Conservation (phyloP, 352 stramenopile genomes). For the Globisporangium radiosum region DNA sequence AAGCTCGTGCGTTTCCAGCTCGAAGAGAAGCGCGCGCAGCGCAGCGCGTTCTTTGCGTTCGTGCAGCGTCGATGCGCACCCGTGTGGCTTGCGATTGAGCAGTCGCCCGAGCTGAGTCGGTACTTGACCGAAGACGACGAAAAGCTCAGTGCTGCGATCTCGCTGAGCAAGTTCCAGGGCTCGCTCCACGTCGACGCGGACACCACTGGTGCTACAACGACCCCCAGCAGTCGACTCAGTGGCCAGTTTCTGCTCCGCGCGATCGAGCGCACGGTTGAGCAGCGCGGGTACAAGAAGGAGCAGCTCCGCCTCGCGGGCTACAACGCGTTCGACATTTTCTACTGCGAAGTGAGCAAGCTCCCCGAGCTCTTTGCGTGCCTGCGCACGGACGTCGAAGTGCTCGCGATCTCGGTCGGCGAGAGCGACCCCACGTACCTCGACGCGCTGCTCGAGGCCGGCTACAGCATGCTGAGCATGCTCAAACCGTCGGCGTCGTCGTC, state of each 20-base stretch:
- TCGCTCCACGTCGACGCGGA: slow-evolving; percentile 31
- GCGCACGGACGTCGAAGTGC: slow-evolving; percentile 43
- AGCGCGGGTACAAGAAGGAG: slow-evolving; percentile 70
- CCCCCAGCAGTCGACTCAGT: slow-evolving; percentile 18
- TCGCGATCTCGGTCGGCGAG: slow-evolving; percentile 49
- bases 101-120: slow-evolving; percentile 41
- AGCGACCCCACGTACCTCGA: slow-evolving; percentile 55
- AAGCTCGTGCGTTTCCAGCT: slow-evolving; percentile 85
- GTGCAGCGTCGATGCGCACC: slow-evolving; percentile 48
- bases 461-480: slow-evolving; percentile 66
- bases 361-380: slow-evolving; percentile 56
- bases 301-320: slow-evolving; percentile 76
- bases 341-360: slow-evolving; percentile 81
- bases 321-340: slow-evolving; percentile 86
- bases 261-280: slow-evolving; percentile 66
- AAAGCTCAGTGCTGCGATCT: slow-evolving; percentile 67
- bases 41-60: slow-evolving; percentile 58
- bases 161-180: slow-evolving; percentile 71
- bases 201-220: background rate
- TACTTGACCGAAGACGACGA: slow-evolving; percentile 65
- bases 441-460: slow-evolving; percentile 54
- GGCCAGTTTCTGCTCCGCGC: slow-evolving; percentile 65
- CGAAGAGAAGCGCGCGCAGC: slow-evolving; percentile 65
- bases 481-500: slow-evolving; percentile 17
- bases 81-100: slow-evolving; percentile 56